Base-by-base conservation (phyloP, 2,329 filamentous ascomycete species). In the Botrytis medusae region DNA sequence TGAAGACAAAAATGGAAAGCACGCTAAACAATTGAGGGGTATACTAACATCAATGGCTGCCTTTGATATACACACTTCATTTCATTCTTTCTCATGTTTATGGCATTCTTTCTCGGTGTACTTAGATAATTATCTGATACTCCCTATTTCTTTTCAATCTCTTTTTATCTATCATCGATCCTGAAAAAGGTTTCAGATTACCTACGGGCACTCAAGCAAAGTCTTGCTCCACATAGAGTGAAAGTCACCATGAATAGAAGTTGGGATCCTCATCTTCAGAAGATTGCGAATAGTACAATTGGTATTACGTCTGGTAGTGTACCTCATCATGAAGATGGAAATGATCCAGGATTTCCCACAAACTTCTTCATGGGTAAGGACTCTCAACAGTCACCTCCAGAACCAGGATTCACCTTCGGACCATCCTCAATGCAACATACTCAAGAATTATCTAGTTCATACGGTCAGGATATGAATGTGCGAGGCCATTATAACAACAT, bases 221-320 rank as follows among this genome's bases (percentile, higher is more conserved):
- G 48, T 42, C 18, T 44, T 57, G n/a, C 65, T 69, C 29, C n/a
- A 32, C n/a, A 4, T 14, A 25, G 4, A 32, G 64, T 14, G 10
- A 29, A 46, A 12, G 18, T 62, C 40, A 62, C 9, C 40, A 70
- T 70, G 68, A 54, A 76, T 63, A n/a, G 51, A 57, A 34, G 68
- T 16, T 59, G 74, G 18, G 76, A 80, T 74, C 74, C 73, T 67
- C 72, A 76, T 71, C 67, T 77, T 34, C 78, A 79, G 65, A 75
- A 74, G 16, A 77, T 78, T 61, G 64, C 77, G 68, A 73, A 74
- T n/a, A 72, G 78, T 78, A 72, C 75, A n/a, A 73, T 51, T 25
- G 70, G 61, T 8, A 25, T 57, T 32, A 4, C 37, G 44, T 32
- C 48, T 32, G n/a, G 18, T 37, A 10, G 48, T 40, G 65, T 16